Base-by-base conservation (phyloP, 805 yeast genomes). In the Kazachstania taianensis region DNA sequence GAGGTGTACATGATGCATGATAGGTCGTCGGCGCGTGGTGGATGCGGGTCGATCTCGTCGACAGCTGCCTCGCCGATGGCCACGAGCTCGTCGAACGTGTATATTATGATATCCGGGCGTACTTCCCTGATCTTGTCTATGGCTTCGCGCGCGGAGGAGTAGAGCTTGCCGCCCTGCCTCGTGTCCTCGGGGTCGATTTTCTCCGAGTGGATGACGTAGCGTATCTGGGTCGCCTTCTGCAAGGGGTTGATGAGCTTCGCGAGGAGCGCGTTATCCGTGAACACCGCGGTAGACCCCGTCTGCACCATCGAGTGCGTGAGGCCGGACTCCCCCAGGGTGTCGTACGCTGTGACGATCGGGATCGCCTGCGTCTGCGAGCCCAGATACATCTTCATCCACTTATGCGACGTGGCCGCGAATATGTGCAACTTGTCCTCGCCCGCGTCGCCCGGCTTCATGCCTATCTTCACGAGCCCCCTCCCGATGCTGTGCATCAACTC, bases 281-380 rank as follows among this genome's bases (percentile, higher is more conserved):
- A 85, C 41, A 92, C 66, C 17, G 79, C 94, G 34, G 59, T 66
- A 14, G 95, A 74, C 32, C 69, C 82, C 2, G 97, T 85, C 63
- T 87, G 82, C 24, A 71, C 68, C 55, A 92, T 68, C 3, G 96
- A 86, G 61, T 81, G 94, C 38, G 79, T 81, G 53, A 87, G 70
- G 24, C 95, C 95, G 27, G 70, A 69, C 60, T 85, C 94, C 40
- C 96, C 96, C 46, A 87, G 67, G 20, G 96, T 85, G 59, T 87
- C 96, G 61, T 92, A 92, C 22, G 98, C 97, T n/a, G 98, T 92
- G 32, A 86, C 97, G 38, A 81, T 72, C 14, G 97, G 82, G 41
- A 92, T 77, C 33, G 72, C 62, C 60, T 85, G 95, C 33, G 85
- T 65, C 49, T 75, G 73, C 37, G 83, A 71, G 10, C 87, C 95